These are phyloP conservation scores for Tanozyma kutaoensis DNA, from an alignment of 805 yeast genomes.

Conservation along the genomic window DNA sequence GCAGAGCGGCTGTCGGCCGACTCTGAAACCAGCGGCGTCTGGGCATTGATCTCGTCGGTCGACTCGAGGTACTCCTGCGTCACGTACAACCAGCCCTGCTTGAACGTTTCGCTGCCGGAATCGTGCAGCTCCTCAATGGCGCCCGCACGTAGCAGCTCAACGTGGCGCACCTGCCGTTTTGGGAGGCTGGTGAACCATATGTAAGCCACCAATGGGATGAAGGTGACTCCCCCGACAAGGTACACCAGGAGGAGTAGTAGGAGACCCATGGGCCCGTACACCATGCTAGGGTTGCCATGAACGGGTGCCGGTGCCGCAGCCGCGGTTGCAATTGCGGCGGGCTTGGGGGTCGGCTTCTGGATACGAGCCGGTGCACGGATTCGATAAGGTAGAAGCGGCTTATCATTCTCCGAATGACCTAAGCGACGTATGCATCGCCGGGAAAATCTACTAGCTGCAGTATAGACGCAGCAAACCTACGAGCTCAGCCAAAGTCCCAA, in stretches of 20 bases:
- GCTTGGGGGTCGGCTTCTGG: no score
- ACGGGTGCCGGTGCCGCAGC: no score
- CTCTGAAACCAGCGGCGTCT: constrained; percentile 29
- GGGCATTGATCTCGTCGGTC: constrained; percentile 32
- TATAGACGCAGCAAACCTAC: no score
- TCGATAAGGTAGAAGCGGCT: no score
- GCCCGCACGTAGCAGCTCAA: constrained; percentile 29
- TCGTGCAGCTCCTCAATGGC: constrained; percentile 46
- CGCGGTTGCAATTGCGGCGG: no score
- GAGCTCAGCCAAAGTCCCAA: no score
- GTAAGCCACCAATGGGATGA: constrained; percentile 43
- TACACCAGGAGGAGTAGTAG: constrained; percentile 38
- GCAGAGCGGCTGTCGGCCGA: constrained; percentile 37
- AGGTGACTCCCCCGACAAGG: constrained; percentile 70
- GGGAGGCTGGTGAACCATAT: constrained; percentile 28
- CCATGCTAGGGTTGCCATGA: no score
- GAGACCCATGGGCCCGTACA: no score
- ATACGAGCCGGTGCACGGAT: no score
- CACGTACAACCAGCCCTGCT: constrained; percentile 75
- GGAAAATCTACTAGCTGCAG: no score
- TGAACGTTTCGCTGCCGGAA: constrained; percentile 51
- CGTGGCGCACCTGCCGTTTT: constrained; percentile 14
- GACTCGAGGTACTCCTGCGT: constrained; percentile 53
- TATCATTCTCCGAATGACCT: no score
- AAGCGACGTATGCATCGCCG: no score